Percentiles rank a stretch among this genome's conserved stretches.
phyloP scores from a whole-genome alignment of 352 stramenopile species.

The Globisporangium nunn region DNA sequence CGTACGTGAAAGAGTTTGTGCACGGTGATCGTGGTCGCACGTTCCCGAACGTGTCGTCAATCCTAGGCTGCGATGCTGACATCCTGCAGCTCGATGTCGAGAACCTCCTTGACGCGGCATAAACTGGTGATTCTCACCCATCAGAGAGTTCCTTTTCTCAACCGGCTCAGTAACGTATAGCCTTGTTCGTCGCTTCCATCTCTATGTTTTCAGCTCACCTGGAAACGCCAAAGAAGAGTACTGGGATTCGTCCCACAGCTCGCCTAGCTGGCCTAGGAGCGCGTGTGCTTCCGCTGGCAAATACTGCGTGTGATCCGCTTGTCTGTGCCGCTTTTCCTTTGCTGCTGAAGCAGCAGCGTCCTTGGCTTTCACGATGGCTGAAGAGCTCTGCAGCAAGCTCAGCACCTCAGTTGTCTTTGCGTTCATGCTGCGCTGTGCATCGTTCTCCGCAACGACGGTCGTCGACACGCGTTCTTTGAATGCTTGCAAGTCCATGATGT shows the following conservation, averaged over 20 bases:
- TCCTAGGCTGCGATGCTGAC: conserved; percentile 90
- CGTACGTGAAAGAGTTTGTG: conserved; percentile 99
- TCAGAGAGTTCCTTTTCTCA: neutral
- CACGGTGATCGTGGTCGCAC: conserved; percentile 97
- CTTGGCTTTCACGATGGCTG: conserved; percentile 2
- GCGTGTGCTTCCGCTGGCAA: conserved; percentile 22
- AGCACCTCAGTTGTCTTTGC: conserved; percentile 60
- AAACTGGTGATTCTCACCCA: conserved; percentile 1
- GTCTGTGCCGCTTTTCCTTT: conserved; percentile 1
- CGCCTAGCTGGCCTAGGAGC: conserved; percentile 57
- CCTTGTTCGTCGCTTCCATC: neutral
- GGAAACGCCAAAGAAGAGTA: conserved; percentile 74
- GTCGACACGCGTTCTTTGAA: conserved; percentile 75
- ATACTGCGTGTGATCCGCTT: conserved; percentile 5
- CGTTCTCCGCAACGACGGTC: conserved; percentile 47
- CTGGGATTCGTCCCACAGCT: conserved; percentile 78
- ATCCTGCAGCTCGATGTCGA: conserved; percentile 98
- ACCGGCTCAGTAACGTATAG: no score
- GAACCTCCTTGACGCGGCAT: conserved; percentile 72
- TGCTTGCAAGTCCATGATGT: conserved; percentile 70
- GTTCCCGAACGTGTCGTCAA: conserved; percentile 89
- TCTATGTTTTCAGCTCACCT: conserved; percentile 1
- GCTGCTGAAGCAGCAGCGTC: neutral
- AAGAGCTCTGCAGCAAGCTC: conserved; percentile 49
- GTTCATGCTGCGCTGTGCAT: conserved; percentile 53